Base-by-base conservation (phyloP, 2,329 filamentous ascomycete species). In the Aspergillus melleus region DNA sequence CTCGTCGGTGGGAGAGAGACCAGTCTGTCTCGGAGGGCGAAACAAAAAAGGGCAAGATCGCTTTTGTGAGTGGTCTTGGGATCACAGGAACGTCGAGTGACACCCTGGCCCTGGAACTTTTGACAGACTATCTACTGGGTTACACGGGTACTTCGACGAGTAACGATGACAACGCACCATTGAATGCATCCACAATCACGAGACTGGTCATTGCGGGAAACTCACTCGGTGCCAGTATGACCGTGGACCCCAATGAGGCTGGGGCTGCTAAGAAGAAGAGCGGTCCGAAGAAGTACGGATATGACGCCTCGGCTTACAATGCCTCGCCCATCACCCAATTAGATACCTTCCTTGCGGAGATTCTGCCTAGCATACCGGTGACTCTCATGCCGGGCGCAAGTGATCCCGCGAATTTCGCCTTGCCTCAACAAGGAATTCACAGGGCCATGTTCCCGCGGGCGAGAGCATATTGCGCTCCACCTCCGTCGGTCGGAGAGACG, bases 361-460 rank as follows among this genome's bases (percentile, higher is more conserved):
- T 99, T 12, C 85, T 99, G 3, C 92, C 93, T 1, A 90, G 89
- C 16, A 86, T 99, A 26, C 93, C 95, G 3, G 82, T 99, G 56
- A 99, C 95, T 0, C 80, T 99, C 19, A 84, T 99, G 63, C 92
- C 96, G 0, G 95, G 95, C 16, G 85, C 84, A 16, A 83, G 85
- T 32, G 96, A 99, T 74, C 93, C 95, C 0, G 92, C 95, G 53
- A 96, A 96, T 71, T 87, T 90, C 55, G 90, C 91, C 63, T 86
- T 96, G 29, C 95, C 95, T 0, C 95, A 99, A 72, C 95, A 98
- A 74, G 90, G 91, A 1, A 90, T 99, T 53, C 95, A 99, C 75
- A 82, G 90, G 4, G 94, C 95, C 61, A 92, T 99, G 86, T 95
- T 99, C 68, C 90, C 92, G 0, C 83, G 84, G 9, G 82, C 91